Base-by-base conservation (phyloP, 495 filamentous ascomycete species). In the Aspergillus bridgeri region DNA sequence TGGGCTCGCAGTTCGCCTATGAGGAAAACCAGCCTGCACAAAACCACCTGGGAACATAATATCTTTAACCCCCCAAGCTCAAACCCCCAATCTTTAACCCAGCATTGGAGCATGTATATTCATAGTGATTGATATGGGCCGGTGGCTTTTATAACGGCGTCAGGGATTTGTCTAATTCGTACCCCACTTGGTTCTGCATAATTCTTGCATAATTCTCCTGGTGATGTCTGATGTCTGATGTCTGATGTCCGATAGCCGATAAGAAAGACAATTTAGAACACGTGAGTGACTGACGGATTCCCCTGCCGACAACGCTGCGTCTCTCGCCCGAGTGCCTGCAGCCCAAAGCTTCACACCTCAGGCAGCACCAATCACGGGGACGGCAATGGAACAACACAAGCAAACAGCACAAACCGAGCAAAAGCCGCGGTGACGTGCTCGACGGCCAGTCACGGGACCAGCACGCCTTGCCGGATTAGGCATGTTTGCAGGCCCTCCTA, bases 361-460 rank as follows among this genome's bases (percentile, higher is more conserved):
- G n/a, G n/a, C n/a, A n/a, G n/a, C n/a, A 15, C 43, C 22, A 20
- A 47, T 23, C 22, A 23, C 22, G 17, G 18, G 11, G 5, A 21
- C 1, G 17, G 45, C 33, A 38, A 38, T 38, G 3, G 1, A 13
- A 38, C 7, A n/a, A n/a, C n/a, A n/a, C 33, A 15, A 2, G 33
- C 33, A 38, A 38, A 38, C 33, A 3, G 7, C 13, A 13, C 33
- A 38, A 38, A 38, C 33, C 33, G 49, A 53, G 22, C 51, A 53
- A 42, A 42, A 25, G 27, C 33, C 33, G 45, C 58, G 57, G 48
- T 75, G 70, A 75, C 71, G 71, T 71, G 69, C 70, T 74, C 68
- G 60, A 42, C 27, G 7, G 15, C 11, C 15, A 29, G 65, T 75
- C 73, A 75, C 72, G 68, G 64, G 72, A 67, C 60, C 59, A 63